Evolutionary conservation across 1,284 basidiomycete species (phyloP).

Genomic region (Microbotryum scabiosae): DNA sequence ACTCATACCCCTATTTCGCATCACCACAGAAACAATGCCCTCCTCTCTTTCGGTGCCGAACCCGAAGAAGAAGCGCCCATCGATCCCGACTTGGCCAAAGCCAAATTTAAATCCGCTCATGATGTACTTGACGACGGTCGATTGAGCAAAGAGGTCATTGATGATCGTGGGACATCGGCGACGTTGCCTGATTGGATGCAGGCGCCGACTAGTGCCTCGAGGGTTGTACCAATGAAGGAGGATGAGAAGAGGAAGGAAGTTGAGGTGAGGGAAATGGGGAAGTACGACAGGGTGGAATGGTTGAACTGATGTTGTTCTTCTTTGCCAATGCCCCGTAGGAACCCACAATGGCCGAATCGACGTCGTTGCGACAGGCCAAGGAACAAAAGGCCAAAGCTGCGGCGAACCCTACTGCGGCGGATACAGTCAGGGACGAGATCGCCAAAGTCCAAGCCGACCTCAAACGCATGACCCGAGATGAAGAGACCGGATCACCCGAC

Average conservation of each 20-base stretch:
- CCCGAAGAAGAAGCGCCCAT: conserved; percentile 55
- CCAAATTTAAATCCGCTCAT: conserved; percentile 57
- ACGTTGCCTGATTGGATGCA: conserved; percentile 21
- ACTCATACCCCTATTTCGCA: neutral
- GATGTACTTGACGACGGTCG: conserved; percentile 30
- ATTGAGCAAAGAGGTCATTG: conserved; percentile 24
- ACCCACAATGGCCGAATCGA: neutral
- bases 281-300: too few species aligned
- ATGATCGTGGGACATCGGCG: conserved; percentile 30
- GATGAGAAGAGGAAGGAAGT: neutral
- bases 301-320: too few species aligned
- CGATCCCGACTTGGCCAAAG: conserved; percentile 51
- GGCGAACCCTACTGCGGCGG: conserved; percentile 45
- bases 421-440: conserved; percentile 65
- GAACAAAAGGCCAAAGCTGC: conserved; percentile 53
- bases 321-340: neutral
- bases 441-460: conserved; percentile 81
- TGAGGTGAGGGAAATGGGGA: too few species aligned
- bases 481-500: neutral
- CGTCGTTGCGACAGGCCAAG: neutral
- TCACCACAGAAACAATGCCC: conserved; percentile 61
- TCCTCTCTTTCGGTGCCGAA: conserved; percentile 79
- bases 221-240: neutral
- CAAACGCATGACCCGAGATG: conserved; percentile 13
- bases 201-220: neutral